These are phyloP conservation scores for Kwoniella botswanensis DNA, from an alignment of 768 basidiomycete species.

Conservation along the genomic window DNA sequence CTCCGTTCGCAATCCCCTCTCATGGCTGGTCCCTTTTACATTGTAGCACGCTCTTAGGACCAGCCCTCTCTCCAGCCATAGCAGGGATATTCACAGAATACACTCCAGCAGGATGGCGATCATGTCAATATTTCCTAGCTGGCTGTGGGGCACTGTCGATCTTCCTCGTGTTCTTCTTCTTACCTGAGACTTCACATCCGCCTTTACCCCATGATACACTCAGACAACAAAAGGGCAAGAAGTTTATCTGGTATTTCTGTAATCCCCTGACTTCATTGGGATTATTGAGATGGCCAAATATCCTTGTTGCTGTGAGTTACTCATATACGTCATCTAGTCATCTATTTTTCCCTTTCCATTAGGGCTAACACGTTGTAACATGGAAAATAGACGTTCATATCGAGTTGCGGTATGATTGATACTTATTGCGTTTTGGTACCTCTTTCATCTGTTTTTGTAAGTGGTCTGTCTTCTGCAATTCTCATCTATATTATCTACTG, in stretches of 20 bases:
- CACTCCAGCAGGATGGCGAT: constrained; percentile 47
- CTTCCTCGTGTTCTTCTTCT: constrained; percentile 42
- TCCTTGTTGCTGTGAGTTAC: constrained; percentile 45
- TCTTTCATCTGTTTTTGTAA: constrained; percentile 47
- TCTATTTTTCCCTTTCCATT: background rate
- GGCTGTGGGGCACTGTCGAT: constrained; percentile 43
- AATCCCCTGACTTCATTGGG: constrained; percentile 52
- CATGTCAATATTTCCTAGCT: constrained; percentile 44
- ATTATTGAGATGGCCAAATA: constrained; percentile 52
- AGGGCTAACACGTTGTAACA: background rate
- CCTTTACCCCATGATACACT: constrained; percentile 49
- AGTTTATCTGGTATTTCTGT: constrained; percentile 54
- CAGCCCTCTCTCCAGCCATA: constrained; percentile 44
- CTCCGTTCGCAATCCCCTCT: background rate
- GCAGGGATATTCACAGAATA: constrained; percentile 53
- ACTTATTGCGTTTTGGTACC: constrained; percentile 52
- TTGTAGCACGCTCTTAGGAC: constrained; percentile 33
- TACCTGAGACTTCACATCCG: constrained; percentile 56
- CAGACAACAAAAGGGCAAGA: constrained; percentile 38
- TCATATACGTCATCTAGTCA: background rate
- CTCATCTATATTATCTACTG: no score
- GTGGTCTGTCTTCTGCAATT: constrained; percentile 11
- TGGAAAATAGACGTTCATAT: constrained; percentile 39
- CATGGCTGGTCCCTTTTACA: background rate
- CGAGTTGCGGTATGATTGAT: constrained; percentile 44